phyloP scores from a whole-genome alignment of 1,284 basidiomycete genomes.

The Fomitopsis schrenkii region DNA sequence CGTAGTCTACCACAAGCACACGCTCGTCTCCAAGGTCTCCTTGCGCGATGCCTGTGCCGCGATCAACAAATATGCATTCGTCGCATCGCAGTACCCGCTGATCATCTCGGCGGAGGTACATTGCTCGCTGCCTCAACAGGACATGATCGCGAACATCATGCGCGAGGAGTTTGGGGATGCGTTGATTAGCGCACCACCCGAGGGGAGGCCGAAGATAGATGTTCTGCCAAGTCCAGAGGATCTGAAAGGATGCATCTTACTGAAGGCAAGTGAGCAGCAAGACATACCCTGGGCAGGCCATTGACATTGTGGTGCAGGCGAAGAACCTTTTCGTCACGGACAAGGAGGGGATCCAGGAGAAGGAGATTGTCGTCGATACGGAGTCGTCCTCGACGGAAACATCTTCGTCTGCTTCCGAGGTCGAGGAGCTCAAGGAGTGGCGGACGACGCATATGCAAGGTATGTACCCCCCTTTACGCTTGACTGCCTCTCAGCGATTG shows the following conservation, averaged over 20 bases:
- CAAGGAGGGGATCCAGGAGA: conserved; percentile 36
- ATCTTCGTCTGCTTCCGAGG: conserved; percentile 36
- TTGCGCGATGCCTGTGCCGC: conserved; percentile 85
- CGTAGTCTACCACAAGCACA: conserved; percentile 88
- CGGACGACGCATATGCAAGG: conserved; percentile 26
- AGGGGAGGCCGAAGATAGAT: conserved; percentile 44
- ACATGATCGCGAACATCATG: conserved; percentile 78
- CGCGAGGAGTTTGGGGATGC: conserved; percentile 73
- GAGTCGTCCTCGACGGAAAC: conserved; percentile 45
- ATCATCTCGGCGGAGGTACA: conserved; percentile 96
- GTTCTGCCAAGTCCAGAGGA: conserved; percentile 85
- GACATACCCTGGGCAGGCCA: neutral
- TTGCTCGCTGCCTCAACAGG: conserved; percentile 82
- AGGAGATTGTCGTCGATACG: conserved; percentile 34
- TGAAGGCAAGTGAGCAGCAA: conserved; percentile 58
- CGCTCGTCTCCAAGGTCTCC: conserved; percentile 84
- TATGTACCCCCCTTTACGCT: conserved; percentile 21
- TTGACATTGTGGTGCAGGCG: conserved; percentile 34
- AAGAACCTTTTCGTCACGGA: conserved; percentile 55
- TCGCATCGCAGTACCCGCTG: conserved; percentile 90
- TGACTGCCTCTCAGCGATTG: neutral
- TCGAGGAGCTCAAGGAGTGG: conserved; percentile 18
- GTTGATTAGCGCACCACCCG: conserved; percentile 62
- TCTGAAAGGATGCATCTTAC: conserved; percentile 74
- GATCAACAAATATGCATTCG: conserved; percentile 91